Base-by-base conservation (phyloP, 2,329 filamentous ascomycete genomes). In the Fusarium clavum region DNA sequence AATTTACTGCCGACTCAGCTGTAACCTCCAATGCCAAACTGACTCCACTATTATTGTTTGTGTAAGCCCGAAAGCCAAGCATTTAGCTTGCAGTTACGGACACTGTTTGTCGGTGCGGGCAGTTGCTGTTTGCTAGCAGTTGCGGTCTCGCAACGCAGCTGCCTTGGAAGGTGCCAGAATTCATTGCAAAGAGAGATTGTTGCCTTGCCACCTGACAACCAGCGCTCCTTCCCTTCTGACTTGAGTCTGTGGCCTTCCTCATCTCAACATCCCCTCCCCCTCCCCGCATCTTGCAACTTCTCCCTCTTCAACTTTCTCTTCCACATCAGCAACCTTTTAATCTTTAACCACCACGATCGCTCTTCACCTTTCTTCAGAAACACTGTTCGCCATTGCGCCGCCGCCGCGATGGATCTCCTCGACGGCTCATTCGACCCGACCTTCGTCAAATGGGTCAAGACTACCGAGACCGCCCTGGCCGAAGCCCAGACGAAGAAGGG, bases 401-500 rank as follows among this genome's bases (percentile, higher is more conserved):
- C 14, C 20, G 8, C n/a, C 20, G 54, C 44, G 8, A 70, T 45
- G 63, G 49, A 70, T 9, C 29, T 44, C 46, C n/a, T 41, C n/a
- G 34, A 52, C 3, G 32, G 16, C 2, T 52, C 57, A 3, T 9
- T 44, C 1, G 32, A 52, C 1, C 2, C 12, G 2, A 29, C 13
- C 7, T 7, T 54, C 3, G 2, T 34, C 4, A 6, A 6, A 16
- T 14, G 34, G 10, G 6, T 64, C 20, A 44, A 51, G 12, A 3
- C 11, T 6, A 13, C 63, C 10, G 18, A 63, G 29, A 10, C 22
- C 11, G 16, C 14, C 4, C n/a, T 11, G 3, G 25, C 25, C 3
- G 12, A 57, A 11, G 46, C 38, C 7, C 12, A 13, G 20, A 1
- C 3, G 10, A 48, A 49, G 16, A 64, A 70, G 30, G 62, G 67